A percentile compares a stretch with the other conserved stretches of the same genome.
These are phyloP conservation scores for Trametes meyenii DNA, from an alignment of 768 basidiomycete species.

Conservation along the genomic window DNA sequence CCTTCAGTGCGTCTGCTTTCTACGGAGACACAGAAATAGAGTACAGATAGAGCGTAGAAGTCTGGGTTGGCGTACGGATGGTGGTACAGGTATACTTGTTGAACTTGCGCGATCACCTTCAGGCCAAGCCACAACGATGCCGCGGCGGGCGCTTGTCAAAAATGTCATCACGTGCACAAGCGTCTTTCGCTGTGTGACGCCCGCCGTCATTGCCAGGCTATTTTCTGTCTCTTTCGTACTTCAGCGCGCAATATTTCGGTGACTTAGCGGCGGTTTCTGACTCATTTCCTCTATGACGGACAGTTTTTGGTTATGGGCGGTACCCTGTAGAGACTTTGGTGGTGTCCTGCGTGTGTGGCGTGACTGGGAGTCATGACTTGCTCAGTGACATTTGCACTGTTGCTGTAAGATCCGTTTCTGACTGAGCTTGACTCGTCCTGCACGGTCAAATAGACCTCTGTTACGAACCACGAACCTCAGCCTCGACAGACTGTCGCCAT, in stretches of 20 bases:
- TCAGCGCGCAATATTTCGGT: not conserved
- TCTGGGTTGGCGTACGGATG: not conserved
- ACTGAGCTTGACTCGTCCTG: constrained; percentile 25
- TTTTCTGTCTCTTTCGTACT: not conserved
- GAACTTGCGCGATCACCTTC: not conserved
- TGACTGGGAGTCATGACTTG: constrained; percentile 22
- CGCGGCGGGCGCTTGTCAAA: constrained; percentile 1
- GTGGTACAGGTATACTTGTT: not conserved
- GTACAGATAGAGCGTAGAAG: not conserved
- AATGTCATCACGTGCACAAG: constrained; percentile 12
- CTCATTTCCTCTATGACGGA: not conserved
- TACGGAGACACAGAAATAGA: not conserved
- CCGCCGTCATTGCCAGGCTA: not conserved
- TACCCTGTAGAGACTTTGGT: not conserved
- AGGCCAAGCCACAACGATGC: not conserved
- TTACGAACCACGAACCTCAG: not conserved
- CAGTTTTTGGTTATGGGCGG: not conserved
- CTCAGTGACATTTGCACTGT: constrained; percentile 18
- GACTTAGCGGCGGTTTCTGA: not conserved
- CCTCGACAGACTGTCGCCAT: constrained; percentile 34
- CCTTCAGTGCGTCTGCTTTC: no score
- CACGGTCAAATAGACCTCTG: constrained; percentile 13
- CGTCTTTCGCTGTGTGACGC: constrained; percentile 8
- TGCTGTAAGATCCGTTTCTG: constrained; percentile 13
- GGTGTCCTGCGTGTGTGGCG: not conserved